Percentiles rank a stretch among this genome's conserved stretches.
phyloP scores from a whole-genome alignment of 345 rosid genomes.

The Populus pruinosa region DNA sequence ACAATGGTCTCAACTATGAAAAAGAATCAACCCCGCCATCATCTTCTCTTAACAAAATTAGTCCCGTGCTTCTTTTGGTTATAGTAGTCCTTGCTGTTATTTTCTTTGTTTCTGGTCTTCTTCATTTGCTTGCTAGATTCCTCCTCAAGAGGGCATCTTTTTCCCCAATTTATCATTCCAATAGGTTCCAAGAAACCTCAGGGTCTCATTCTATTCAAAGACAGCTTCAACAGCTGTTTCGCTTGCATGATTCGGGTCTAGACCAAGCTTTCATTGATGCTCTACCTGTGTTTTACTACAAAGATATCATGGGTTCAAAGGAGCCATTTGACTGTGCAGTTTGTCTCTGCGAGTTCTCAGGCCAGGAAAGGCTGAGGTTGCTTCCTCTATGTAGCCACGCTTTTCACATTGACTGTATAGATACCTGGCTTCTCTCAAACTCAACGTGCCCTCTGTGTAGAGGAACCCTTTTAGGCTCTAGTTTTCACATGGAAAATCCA shows the following conservation, averaged over 20 bases:
- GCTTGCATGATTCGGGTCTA: constrained; percentile 63
- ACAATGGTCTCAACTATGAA: constrained; percentile 14
- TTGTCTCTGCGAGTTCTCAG: constrained; percentile 61
- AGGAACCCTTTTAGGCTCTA: constrained; percentile 38
- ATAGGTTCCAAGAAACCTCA: constrained; percentile 40
- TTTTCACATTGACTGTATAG: constrained; percentile 65
- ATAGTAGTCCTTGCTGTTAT: constrained; percentile 48
- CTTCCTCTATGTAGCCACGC: constrained; percentile 70
- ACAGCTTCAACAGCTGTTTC: constrained; percentile 72
- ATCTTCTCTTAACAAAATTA: constrained; percentile 29
- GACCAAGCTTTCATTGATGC: constrained; percentile 69
- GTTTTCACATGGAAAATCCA: constrained; percentile 22
- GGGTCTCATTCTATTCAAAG: constrained; percentile 46
- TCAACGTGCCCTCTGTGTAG: constrained; percentile 79
- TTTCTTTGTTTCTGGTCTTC: constrained; percentile 52
- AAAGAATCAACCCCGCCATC: constrained; percentile 31
- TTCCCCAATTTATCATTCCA: constrained; percentile 40
- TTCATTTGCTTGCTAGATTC: constrained; percentile 59
- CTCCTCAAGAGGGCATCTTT: constrained; percentile 40
- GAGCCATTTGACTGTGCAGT: constrained; percentile 78
- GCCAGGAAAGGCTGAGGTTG: constrained; percentile 56
- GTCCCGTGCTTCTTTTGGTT: constrained; percentile 50
- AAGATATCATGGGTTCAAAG: constrained; percentile 55
- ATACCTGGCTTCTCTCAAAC: constrained; percentile 78
- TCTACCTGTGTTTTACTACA: constrained; percentile 62